phyloP scores from a whole-genome alignment of 1,284 basidiomycete species.

The Tilletia caries region DNA sequence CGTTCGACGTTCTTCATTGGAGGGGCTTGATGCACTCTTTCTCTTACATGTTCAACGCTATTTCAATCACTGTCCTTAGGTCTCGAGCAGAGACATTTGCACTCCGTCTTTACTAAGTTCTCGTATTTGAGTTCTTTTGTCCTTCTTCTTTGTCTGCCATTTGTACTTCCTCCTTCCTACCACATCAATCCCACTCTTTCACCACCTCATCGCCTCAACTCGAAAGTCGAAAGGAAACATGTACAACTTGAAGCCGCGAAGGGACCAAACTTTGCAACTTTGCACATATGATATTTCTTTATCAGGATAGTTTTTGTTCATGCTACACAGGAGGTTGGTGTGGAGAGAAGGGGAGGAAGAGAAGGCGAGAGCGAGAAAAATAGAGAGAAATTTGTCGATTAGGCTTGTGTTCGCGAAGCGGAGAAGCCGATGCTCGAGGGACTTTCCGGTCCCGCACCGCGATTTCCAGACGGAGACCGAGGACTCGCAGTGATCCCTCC shows the following conservation, averaged over 20 bases:
- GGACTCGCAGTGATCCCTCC: neutral
- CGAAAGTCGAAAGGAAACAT: too few species aligned
- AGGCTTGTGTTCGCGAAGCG: neutral
- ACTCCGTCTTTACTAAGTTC: too few species aligned
- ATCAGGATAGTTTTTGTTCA: neutral
- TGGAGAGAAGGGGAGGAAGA: neutral
- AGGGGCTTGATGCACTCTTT: too few species aligned
- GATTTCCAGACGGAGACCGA: neutral
- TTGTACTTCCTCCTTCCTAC: neutral
- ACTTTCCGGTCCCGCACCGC: neutral
- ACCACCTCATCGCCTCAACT: neutral
- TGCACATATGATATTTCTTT: too few species aligned
- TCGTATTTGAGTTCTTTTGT: too few species aligned
- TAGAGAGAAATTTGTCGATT: neutral
- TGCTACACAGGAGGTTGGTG: neutral
- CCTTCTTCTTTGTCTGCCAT: too few species aligned
- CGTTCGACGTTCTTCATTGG: too few species aligned
- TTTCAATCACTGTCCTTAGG: too few species aligned
- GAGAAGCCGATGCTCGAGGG: neutral
- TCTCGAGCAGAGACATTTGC: too few species aligned
- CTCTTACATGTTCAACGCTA: too few species aligned
- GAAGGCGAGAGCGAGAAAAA: neutral
- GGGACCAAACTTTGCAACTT: too few species aligned
- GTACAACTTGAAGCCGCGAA: too few species aligned
- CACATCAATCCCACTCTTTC: neutral